Evolutionary conservation across 805 yeast genomes (phyloP).

Genomic region (Torulaspora franciscae): DNA sequence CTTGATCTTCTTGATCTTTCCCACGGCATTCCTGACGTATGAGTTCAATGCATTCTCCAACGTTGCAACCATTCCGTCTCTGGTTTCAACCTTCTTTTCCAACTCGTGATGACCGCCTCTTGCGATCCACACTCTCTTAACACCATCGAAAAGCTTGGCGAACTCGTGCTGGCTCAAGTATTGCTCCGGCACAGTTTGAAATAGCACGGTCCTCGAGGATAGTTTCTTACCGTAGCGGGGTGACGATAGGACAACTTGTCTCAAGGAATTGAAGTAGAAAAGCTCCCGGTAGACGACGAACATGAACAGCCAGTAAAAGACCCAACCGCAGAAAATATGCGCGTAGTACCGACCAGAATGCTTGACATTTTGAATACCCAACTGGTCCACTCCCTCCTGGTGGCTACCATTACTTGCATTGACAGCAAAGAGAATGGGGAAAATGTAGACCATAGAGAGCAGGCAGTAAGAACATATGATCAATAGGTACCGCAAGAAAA

Average conservation of each 20-base stretch:
- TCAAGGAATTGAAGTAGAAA: slow-evolving; percentile 66
- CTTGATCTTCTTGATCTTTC: slow-evolving; percentile 58
- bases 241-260: slow-evolving; percentile 72
- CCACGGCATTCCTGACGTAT: slow-evolving; percentile 57
- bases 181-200: slow-evolving; percentile 77
- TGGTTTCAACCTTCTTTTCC: slow-evolving; percentile 49
- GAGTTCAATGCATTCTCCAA: slow-evolving; percentile 64
- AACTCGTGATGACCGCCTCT: slow-evolving; percentile 54
- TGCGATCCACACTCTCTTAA: slow-evolving; percentile 73
- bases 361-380: slow-evolving; percentile 73
- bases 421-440: slow-evolving; percentile 74
- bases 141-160: slow-evolving; percentile 73
- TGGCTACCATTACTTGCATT: slow-evolving; percentile 67
- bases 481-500: slow-evolving; percentile 74
- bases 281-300: slow-evolving; percentile 80
- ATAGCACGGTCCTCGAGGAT: slow-evolving; percentile 74
- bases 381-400: slow-evolving; percentile 63
- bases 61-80: slow-evolving; percentile 54
- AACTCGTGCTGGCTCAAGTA: slow-evolving; percentile 69
- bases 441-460: slow-evolving; percentile 50
- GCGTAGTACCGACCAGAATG: slow-evolving; percentile 67
- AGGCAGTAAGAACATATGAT: slow-evolving; percentile 50
- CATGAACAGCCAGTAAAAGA: slow-evolving; percentile 63
- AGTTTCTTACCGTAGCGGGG: slow-evolving; percentile 72
- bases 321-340: slow-evolving; percentile 77